Evolutionary conservation across 495 filamentous ascomycete genomes (phyloP), one percentile per base, ranked within the genome.

Genomic region (Xylaria acuta): DNA sequence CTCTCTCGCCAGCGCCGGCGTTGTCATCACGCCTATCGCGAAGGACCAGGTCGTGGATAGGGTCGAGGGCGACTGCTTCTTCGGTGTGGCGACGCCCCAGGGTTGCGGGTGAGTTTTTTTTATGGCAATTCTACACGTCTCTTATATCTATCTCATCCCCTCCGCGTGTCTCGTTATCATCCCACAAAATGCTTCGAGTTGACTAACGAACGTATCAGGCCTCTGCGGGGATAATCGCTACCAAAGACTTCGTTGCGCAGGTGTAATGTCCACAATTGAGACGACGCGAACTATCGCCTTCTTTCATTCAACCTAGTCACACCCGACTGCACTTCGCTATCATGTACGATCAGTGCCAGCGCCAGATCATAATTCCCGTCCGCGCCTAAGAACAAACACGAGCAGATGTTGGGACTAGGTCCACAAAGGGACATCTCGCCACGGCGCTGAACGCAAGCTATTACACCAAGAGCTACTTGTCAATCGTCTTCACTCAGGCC

Each of bases 21-120:
- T 86, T 27, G 82, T 86, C 64, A 81, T 82, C 74, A 84, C 82
- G 18, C 84, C 84, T 56, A 82, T 86, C 77, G 70, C 40, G 49
- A 71, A 69, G 27, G 78, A 86, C 53, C 84, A 86, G 79, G 77
- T 86, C 69, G 81, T 86, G 18, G 71, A 77, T 53, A 82, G 78
- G 70, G 64, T 74, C 7, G 22, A 67, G 25, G 84, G 79, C 30
- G 85, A 86, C 73, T 86, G 85, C 73, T 85, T 81, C 78, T 85
- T 85, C 72, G 85, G 85, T 60, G 78, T 84, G n/a, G 79, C 79
- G 0, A 86, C 85, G 16, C 85, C 84, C 27, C 75, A 76, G 68
- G 84, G 85, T 49, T 86, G 85, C 81, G 84, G 78, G 84, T 86
- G 65, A 72, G 84, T 82, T 36, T 62, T 64, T 20, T 9, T n/a